A percentile compares a stretch with the other conserved stretches of the same genome.
phyloP scores from a whole-genome alignment of 83 land plant species.

The Isoetes engelmannii region DNA sequence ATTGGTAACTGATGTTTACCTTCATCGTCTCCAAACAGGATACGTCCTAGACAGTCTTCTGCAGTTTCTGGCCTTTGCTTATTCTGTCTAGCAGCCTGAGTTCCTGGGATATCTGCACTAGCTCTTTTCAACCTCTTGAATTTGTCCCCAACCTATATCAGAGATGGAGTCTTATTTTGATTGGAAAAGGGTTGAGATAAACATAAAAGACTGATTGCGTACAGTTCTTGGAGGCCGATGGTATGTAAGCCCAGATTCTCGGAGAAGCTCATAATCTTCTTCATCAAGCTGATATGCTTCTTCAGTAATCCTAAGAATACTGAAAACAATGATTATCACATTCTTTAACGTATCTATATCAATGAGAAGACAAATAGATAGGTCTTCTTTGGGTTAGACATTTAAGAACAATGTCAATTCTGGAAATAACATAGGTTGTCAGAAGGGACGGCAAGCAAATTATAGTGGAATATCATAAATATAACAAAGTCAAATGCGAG shows the following conservation, averaged over 20 bases:
- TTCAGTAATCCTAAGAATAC: constrained; percentile 51
- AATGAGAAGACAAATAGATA: too few relatives aligned
- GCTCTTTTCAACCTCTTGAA: constrained; percentile 90
- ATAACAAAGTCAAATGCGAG: too few relatives aligned
- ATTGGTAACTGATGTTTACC: constrained; percentile 18
- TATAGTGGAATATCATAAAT: too few relatives aligned
- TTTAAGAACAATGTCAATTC: too few relatives aligned
- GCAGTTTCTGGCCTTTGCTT: constrained; percentile 44
- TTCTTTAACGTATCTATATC: not conserved
- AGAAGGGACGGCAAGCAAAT: too few relatives aligned
- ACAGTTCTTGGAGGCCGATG: too few relatives aligned
- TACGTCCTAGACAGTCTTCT: constrained; percentile 66
- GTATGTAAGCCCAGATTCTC: constrained; percentile 56
- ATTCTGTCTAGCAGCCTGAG: constrained; percentile 28
- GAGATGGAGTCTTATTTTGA: too few relatives aligned
- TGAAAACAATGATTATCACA: not conserved
- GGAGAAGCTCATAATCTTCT: constrained; percentile 86
- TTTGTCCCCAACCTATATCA: constrained; percentile 48
- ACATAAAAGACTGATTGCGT: too few relatives aligned
- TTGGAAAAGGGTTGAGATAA: too few relatives aligned
- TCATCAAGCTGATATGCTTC: constrained; percentile 73
- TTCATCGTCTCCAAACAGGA: constrained; percentile 84
- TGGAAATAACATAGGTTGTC: too few relatives aligned
- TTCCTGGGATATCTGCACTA: constrained; percentile 39
- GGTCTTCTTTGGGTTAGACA: too few relatives aligned